Evolutionary conservation across 805 yeast genomes (phyloP), one percentile per base, ranked within the genome.

Genomic region (Starmerella tilneyi): DNA sequence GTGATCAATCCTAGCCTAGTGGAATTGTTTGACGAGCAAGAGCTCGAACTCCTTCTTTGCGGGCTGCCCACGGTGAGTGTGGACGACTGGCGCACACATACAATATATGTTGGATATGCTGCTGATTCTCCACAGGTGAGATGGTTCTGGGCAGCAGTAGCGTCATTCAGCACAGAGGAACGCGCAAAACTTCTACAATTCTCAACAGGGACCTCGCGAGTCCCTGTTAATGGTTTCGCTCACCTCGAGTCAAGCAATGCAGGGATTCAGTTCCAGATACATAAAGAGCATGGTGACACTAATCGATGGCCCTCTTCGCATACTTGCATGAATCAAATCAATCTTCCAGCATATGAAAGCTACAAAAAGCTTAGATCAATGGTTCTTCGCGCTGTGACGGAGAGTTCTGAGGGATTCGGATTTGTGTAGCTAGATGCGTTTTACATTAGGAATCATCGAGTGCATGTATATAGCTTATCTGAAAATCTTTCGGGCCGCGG

Each of bases 131-230:
- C 84, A 24, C 96, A 88, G 59, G 79, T 92, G 46, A 86, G 81
- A 59, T 89, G 96, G 84, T 92, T 92, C 66, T 92, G 99, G 99
- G 72, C 96, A 59, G 95, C 96, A 1, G 96, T 92, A 12, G 76
- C 85, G 56, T 84, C 96, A 1, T 92, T 92, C 65, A 96, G 85
- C 57, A 75, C 74, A 15, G 98, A 92, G 61, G 96, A 92, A 60
- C 72, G 94, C 40, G 99, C 98, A 8, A 88, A 86, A 59, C 66
- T 92, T 52, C 67, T 92, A 47, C 99, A 92, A 61, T 92, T 92
- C 69, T 89, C 94, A 1, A 92, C 99, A 0, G 99, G 99, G 49
- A 89, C 99, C 0, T 80, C 94, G 50, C 86, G 88, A 63, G 97
- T 92, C 8, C 98, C 99, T 20, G 70, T 88, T 50, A 82, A 83